Percentiles rank a stretch among this genome's conserved stretches.
Evolutionary conservation across 208 protist species (phyloP).

Genomic region (Zelonia costaricensis): DNA sequence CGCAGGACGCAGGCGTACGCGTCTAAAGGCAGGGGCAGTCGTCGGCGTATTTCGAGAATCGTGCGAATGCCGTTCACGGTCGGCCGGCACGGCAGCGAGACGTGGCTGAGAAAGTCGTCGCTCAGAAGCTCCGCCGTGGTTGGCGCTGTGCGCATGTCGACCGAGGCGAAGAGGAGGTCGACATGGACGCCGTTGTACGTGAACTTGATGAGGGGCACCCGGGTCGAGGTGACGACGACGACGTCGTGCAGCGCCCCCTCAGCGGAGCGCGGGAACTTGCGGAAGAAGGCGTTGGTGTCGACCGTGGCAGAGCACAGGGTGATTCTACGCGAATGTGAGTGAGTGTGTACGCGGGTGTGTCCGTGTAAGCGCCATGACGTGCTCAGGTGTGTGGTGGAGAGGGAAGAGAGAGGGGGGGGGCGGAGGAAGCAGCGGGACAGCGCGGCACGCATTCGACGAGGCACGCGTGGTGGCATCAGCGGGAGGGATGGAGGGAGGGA

Average conservation of each 20-base stretch:
- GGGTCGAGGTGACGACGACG: conserved; percentile 58
- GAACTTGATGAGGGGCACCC: conserved; percentile 87
- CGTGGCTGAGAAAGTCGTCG: conserved; percentile 56
- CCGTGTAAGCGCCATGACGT: background rate
- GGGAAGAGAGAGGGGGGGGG: background rate
- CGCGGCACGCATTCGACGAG: too few relatives aligned
- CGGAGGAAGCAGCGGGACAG: too few relatives aligned
- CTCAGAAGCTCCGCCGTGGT: conserved; percentile 50
- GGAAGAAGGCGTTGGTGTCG: conserved; percentile 46
- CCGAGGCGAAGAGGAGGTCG: conserved; percentile 79
- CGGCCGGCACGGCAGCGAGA: conserved; percentile 47
- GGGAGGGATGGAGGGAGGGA: too few relatives aligned
- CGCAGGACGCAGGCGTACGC: conserved; percentile 61
- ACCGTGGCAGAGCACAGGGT: conserved; percentile 60
- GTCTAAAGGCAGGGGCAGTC: conserved; percentile 43
- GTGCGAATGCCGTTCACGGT: conserved; percentile 84
- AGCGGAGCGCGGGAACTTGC: conserved; percentile 49
- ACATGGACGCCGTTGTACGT: conserved; percentile 50
- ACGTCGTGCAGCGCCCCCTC: conserved; percentile 33
- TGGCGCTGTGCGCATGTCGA: conserved; percentile 49
- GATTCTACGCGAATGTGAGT: conserved; percentile 28
- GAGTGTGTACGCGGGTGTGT: background rate
- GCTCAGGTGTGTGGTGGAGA: background rate
- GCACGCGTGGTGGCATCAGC: too few relatives aligned
- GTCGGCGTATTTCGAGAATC: conserved; percentile 60